Evolutionary conservation across 371 early-diverging fungal genomes (phyloP), one percentile per base, ranked within the genome.

Genomic region (Blyttiomyces sp.): DNA sequence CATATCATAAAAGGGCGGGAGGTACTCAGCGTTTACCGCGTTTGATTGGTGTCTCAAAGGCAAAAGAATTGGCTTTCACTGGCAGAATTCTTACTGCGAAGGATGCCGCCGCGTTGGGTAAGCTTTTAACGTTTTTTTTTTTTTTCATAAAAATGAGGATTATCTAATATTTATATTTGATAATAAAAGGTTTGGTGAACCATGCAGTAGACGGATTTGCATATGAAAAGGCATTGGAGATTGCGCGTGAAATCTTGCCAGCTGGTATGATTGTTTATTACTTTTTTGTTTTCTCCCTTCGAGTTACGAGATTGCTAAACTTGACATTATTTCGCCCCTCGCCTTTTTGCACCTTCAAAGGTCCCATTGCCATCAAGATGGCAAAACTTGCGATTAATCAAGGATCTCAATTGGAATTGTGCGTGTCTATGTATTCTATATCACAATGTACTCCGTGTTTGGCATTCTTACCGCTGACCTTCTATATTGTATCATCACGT

Each of bases 11-110:
- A 74, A 91, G 95, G 36, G 96, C 98, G 33, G 98, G 98, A 32
- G 98, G 98, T 46, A 95, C 98, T 7, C 94, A 95, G 76, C 80
- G 96, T 36, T 75, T 96, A 36, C 84, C 94, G 21, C 84, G 93
- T 28, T 65, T 96, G 39, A 87, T 97, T 53, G 98, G 98, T 1
- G 61, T 84, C 26, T 79, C 94, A 19, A 86, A 85, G 52, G 92
- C 96, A 0, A 97, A 97, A 74, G 95, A 95, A 53, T 79, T 97
- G 23, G 90, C 95, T 32, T 97, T 84, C 60, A 94, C 96, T 0
- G 92, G 87, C 5, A 79, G 83, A 27, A 80, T 84, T 3, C 64
- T 95, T 63, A 75, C 82, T 49, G 66, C 86, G 7, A 66, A 80
- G 33, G 45, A 43, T 23, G 61, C 61, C 21, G 9, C 7, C 13